These are phyloP conservation scores for Conoideocrella luteorostrata DNA, from an alignment of 2,329 filamentous ascomycete genomes.

Conservation along the genomic window DNA sequence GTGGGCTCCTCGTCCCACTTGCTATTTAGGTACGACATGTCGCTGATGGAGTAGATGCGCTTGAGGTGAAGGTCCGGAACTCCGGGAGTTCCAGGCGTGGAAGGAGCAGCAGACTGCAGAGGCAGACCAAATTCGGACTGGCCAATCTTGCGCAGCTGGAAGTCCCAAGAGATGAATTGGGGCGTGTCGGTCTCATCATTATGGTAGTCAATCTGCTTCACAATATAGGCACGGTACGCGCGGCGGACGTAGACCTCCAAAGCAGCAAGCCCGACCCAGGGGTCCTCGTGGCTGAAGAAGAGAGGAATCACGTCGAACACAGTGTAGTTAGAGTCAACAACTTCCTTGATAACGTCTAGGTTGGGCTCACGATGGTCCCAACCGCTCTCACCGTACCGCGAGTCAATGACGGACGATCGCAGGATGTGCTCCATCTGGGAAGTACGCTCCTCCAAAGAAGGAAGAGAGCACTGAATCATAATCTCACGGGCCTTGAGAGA, in stretches of 20 bases:
- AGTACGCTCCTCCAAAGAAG: slow-evolving; percentile 89
- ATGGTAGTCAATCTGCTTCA: slow-evolving; percentile 87
- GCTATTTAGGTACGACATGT: slow-evolving; percentile 81
- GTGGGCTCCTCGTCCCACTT: slow-evolving; percentile 69
- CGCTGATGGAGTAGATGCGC: slow-evolving; percentile 89
- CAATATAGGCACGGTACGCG: slow-evolving; percentile 90
- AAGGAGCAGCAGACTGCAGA: slow-evolving; percentile 71
- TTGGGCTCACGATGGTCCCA: slow-evolving; percentile 94
- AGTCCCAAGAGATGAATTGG: slow-evolving; percentile 90
- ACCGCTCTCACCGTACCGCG: slow-evolving; percentile 93
- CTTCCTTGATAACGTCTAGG: slow-evolving; percentile 88
- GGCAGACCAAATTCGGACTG: slow-evolving; percentile 84
- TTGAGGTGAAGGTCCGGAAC: slow-evolving; percentile 57
- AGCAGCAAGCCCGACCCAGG: slow-evolving; percentile 88
- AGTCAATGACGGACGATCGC: slow-evolving; percentile 89
- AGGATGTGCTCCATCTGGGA: slow-evolving; percentile 98
- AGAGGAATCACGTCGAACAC: slow-evolving; percentile 93
- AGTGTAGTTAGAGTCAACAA: slow-evolving; percentile 97
- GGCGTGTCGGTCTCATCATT: slow-evolving; percentile 63
- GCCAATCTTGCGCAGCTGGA: slow-evolving; percentile 86
- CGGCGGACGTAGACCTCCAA: slow-evolving; percentile 95
- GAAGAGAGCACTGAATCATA: slow-evolving; percentile 93
- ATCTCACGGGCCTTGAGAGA: slow-evolving; percentile 95
- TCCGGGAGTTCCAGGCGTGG: slow-evolving; percentile 71
- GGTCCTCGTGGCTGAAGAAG: slow-evolving; percentile 91